Base-by-base conservation (phyloP, 2,329 filamentous ascomycete genomes). In the Calonectria honghensis region DNA sequence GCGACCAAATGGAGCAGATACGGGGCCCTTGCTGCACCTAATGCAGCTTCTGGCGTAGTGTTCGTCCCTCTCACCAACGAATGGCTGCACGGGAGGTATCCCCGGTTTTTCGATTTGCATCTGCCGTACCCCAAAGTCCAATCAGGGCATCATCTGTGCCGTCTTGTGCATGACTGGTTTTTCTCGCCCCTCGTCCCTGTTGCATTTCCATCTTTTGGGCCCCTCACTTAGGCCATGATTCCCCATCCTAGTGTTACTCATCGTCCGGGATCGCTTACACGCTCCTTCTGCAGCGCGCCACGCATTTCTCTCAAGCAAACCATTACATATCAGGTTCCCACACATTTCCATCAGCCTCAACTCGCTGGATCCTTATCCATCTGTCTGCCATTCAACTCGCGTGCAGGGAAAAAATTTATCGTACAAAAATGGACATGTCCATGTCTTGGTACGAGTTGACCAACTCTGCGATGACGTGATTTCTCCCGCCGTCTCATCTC, bases 81-180 rank as follows among this genome's bases (percentile, higher is more conserved):
- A 41, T 52, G 39, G n/a, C 29, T 67, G 39, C n/a, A 50, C 51
- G 51, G 70, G 73, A 51, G 72, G 39, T 48, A 71, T 73, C 72
- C 66, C 59, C 51, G 64, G 57, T 63, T 64, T 65, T 35, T 61
- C 41, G 37, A 72, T 67, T 74, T 78, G 32, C 70, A 70, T 65
- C 39, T 73, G 31, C 74, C 74, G 75, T 51, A 64, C 69, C 74
- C 72, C 68, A 50, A 65, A 57, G 57, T n/a, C 70, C 78, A 73
- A 78, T 78, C 68, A 75, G 35, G 51, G 27, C 52, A 32, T 29
- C 24, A 54, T 68, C 32, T 29, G 54, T 66, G 69, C 75, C 77
- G 76, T 77, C 77, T 77, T 77, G 77, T 72, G 77, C 70, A 78
- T 74, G 61, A 68, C 69, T 71, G 32, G 59, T 69, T 76, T 71